These are phyloP conservation scores for Artomyces pyxidatus DNA, from an alignment of 768 basidiomycete species.

Conservation along the genomic window DNA sequence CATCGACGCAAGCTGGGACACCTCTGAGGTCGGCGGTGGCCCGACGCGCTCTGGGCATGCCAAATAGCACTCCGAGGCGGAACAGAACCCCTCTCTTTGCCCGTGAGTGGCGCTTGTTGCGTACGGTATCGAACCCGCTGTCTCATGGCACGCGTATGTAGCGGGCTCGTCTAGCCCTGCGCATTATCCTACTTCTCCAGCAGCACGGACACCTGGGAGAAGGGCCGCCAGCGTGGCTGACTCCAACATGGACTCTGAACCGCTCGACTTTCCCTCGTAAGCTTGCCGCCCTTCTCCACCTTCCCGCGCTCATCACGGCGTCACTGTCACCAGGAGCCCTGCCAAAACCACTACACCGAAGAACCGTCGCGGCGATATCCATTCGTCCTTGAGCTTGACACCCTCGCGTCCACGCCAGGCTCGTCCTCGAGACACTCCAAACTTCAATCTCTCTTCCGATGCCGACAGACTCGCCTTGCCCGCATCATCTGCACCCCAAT, in stretches of 20 bases:
- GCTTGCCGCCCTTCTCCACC: slow-evolving; percentile 13
- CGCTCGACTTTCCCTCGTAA: slow-evolving; percentile 64
- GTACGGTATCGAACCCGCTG: too few relatives aligned
- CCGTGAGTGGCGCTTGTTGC: slow-evolving; percentile 2
- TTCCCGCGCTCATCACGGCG: not conserved
- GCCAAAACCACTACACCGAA: slow-evolving; percentile 48
- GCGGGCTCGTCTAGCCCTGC: slow-evolving; percentile 19
- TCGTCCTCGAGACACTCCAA: slow-evolving; percentile 22
- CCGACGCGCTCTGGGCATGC: slow-evolving; percentile 9
- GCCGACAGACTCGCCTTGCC: slow-evolving; percentile 50
- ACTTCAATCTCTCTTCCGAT: slow-evolving; percentile 49
- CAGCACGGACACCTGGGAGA: not conserved
- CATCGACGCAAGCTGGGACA: slow-evolving; percentile 13
- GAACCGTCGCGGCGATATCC: slow-evolving; percentile 84
- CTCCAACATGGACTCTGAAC: slow-evolving; percentile 40
- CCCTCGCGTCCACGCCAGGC: slow-evolving; percentile 28
- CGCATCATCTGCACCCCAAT: slow-evolving; percentile 43
- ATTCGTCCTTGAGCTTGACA: slow-evolving; percentile 65
- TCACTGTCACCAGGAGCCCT: slow-evolving; percentile 36
- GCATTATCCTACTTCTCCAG: slow-evolving; percentile 27
- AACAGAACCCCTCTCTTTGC: slow-evolving; percentile 12
- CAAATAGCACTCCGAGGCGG: slow-evolving; percentile 14
- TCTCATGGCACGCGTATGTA: not conserved
- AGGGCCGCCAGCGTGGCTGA: slow-evolving; percentile 16
- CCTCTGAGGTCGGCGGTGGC: slow-evolving; percentile 4